Percentiles rank a stretch among this genome's conserved stretches.
phyloP scores from a whole-genome alignment of 2,329 filamentous ascomycete species.

The Clarireedia sp. region DNA sequence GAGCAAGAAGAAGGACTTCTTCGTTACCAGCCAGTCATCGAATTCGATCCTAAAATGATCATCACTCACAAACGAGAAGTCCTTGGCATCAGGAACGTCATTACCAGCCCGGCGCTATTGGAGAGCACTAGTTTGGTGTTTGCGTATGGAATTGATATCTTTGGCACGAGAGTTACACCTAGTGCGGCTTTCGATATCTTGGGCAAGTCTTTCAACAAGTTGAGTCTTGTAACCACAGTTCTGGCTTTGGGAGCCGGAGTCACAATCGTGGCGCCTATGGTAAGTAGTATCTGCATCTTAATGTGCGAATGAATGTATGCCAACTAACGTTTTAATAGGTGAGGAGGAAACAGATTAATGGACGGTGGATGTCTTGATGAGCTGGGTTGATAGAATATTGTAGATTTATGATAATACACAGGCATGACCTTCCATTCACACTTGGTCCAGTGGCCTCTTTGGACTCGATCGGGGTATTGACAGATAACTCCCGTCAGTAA shows the following conservation, averaged over 20 bases:
- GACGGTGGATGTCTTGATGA: constrained; percentile 42
- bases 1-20: constrained; percentile 80
- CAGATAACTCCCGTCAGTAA: too few species aligned
- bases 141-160: constrained; percentile 82
- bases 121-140: constrained; percentile 91
- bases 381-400: constrained; percentile 1
- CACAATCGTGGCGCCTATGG: constrained; percentile 72
- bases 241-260: constrained; percentile 72
- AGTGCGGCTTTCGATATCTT: constrained; percentile 88
- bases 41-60: constrained; percentile 74
- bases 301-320: constrained; percentile 29
- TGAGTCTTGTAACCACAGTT: constrained; percentile 77
- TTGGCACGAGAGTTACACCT: constrained; percentile 77
- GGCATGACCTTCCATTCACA: too few species aligned
- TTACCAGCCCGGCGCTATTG: constrained; percentile 69
- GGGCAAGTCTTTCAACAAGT: constrained; percentile 87
- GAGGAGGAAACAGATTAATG: constrained; percentile 61
- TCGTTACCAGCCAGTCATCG: constrained; percentile 67
- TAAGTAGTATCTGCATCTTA: constrained; percentile 40
- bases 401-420: not conserved
- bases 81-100: constrained; percentile 62
- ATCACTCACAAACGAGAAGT: constrained; percentile 79
- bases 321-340: constrained; percentile 32
- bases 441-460: too few species aligned
- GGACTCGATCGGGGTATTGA: too few species aligned